A percentile compares a stretch with the other conserved stretches of the same genome.
Evolutionary conservation across 805 yeast genomes (phyloP).

Genomic region (Suhomyces prunicola): DNA sequence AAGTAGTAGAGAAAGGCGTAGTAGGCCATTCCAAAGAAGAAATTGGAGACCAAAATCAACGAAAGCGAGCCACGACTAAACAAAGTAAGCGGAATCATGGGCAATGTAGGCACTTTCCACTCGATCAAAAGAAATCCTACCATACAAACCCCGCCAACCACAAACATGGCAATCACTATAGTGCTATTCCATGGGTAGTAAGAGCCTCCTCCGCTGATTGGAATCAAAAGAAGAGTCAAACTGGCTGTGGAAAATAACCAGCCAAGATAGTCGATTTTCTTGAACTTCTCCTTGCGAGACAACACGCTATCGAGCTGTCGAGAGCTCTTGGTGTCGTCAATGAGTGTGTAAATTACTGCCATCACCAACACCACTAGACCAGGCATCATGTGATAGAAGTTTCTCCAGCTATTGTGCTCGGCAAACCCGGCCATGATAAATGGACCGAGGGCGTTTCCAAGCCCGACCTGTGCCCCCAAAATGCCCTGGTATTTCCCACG

Average conservation of each 20-base stretch:
- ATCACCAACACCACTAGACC: constrained; percentile 15
- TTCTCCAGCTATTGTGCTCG: constrained; percentile 17
- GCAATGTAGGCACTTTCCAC: constrained; percentile 26
- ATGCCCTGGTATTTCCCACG: constrained; percentile 54
- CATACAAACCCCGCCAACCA: constrained; percentile 18
- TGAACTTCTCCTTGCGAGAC: constrained; percentile 33
- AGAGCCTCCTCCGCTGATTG: constrained; percentile 17
- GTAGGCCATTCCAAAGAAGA: constrained; percentile 28
- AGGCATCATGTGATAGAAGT: constrained; percentile 20
- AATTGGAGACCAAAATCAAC: constrained; percentile 19
- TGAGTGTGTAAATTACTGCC: constrained; percentile 12
- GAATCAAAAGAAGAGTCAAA: constrained; percentile 10
- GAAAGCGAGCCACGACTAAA: constrained; percentile 21
- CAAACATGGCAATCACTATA: constrained; percentile 12
- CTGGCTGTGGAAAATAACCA: constrained; percentile 10
- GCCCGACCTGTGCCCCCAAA: constrained; percentile 21
- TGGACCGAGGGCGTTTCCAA: constrained; percentile 23
- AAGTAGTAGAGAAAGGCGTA: constrained; percentile 21
- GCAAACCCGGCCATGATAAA: constrained; percentile 20
- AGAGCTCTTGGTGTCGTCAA: constrained; percentile 12
- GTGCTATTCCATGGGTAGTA: constrained; percentile 14
- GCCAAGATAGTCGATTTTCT: constrained; percentile 14
- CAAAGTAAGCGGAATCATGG: constrained; percentile 30
- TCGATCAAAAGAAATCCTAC: constrained; percentile 23
- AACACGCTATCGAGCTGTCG: constrained; percentile 21